phyloP scores from a whole-genome alignment of 1,284 basidiomycete species.

The Rhodofomes roseus region DNA sequence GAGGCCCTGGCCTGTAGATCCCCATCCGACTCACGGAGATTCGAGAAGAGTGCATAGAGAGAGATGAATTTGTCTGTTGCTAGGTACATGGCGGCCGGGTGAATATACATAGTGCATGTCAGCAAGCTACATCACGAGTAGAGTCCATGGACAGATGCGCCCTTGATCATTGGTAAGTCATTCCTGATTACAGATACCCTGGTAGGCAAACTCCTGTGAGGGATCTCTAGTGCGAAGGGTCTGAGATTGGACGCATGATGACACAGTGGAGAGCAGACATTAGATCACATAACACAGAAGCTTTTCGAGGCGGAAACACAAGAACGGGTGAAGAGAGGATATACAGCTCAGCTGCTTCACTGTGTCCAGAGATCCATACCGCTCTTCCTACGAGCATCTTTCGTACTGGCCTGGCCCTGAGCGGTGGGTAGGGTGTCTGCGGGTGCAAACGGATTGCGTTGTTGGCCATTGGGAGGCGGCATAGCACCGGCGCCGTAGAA shows the following conservation, averaged over 20 bases:
- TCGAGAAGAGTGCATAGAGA: not conserved
- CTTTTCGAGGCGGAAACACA: slow-evolving; percentile 16
- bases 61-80: slow-evolving; percentile 9
- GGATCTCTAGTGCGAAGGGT: not conserved
- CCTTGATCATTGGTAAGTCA: slow-evolving; percentile 1
- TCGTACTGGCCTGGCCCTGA: slow-evolving; percentile 37
- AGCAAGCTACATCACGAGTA: slow-evolving; percentile 9
- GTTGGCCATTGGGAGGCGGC: slow-evolving; percentile 35
- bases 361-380: slow-evolving; percentile 76
- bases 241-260: slow-evolving; percentile 4
- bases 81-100: slow-evolving; percentile 11
- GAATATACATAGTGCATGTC: slow-evolving; percentile 10
- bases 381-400: slow-evolving; percentile 60
- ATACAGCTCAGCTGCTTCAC: slow-evolving; percentile 33
- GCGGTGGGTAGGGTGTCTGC: slow-evolving; percentile 20
- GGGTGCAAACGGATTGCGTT: slow-evolving; percentile 57
- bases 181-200: slow-evolving; percentile 3
- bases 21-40: not conserved
- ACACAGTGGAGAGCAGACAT: slow-evolving; percentile 2
- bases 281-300: not conserved
- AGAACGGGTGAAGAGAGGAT: slow-evolving; percentile 8
- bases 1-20: not conserved
- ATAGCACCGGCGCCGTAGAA: slow-evolving; percentile 69
- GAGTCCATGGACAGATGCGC: slow-evolving; percentile 13
- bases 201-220: not conserved